Evolutionary conservation across 164 flowering plant genomes (phyloP).

Genomic region (Aristolochia contorta): DNA sequence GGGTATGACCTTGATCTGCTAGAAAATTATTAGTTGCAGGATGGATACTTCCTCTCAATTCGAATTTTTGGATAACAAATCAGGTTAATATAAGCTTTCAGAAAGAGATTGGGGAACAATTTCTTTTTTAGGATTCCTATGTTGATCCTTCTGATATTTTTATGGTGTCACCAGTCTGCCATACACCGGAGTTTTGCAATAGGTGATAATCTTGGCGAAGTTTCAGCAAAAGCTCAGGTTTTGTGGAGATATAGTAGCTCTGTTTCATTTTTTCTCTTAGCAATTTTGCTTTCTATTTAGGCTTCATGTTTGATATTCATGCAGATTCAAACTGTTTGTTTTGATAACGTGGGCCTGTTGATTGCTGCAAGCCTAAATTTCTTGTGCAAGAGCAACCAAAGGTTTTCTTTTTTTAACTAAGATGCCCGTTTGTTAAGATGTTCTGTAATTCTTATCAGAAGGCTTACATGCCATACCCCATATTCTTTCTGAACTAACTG

Average conservation of each 20-base stretch:
- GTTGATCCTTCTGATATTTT: neutral
- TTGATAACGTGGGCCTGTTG: slow-evolving; percentile 82
- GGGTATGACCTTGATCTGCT: slow-evolving; percentile 28
- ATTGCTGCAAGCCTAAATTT: slow-evolving; percentile 68
- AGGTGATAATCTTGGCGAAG: slow-evolving; percentile 88
- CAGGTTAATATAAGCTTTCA: no score
- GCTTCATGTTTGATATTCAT: slow-evolving; percentile 15
- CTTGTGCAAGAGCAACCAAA: slow-evolving; percentile 49
- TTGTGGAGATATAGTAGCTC: neutral
- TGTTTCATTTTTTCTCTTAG: neutral
- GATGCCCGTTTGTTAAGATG: neutral
- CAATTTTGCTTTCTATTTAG: neutral
- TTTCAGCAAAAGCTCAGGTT: slow-evolving; percentile 94
- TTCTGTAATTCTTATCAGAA: neutral
- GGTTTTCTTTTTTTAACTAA: slow-evolving; percentile 28
- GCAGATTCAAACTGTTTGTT: slow-evolving; percentile 92
- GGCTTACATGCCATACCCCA: neutral
- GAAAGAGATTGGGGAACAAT: no score
- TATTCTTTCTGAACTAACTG: neutral
- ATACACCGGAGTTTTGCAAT: slow-evolving; percentile 89
- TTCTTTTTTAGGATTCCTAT: neutral
- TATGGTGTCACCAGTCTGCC: slow-evolving; percentile 47
- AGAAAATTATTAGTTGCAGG: neutral
- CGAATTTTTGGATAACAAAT: neutral
- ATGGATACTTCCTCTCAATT: neutral